Evolutionary conservation across 495 filamentous ascomycete species (phyloP).

Genomic region (Penicillium taxi): DNA sequence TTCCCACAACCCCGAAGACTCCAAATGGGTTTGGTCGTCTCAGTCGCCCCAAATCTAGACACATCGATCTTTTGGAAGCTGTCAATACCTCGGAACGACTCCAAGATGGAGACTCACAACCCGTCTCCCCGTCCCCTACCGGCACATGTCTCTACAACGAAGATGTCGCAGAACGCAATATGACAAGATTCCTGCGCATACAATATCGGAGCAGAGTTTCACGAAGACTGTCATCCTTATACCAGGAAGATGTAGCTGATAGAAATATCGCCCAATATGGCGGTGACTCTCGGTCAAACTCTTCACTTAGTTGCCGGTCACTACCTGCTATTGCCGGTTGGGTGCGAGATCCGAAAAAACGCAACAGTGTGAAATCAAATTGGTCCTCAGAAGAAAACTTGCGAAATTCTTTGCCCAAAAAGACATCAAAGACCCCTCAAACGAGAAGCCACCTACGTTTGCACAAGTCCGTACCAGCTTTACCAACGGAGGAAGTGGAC

Average conservation of each 20-base stretch:
- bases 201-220: slow-evolving; percentile 5
- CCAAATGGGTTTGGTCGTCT: no score
- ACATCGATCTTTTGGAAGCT: slow-evolving; percentile 40
- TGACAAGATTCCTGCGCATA: slow-evolving; percentile 32
- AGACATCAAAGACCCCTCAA: slow-evolving; percentile 8
- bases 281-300: slow-evolving; percentile 15
- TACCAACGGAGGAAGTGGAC: slow-evolving; percentile 17
- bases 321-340: slow-evolving; percentile 17
- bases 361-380: slow-evolving; percentile 13
- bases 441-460: slow-evolving; percentile 12
- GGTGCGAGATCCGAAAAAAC: slow-evolving; percentile 14
- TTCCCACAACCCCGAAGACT: slow-evolving; percentile 10
- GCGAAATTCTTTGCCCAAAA: slow-evolving; percentile 1
- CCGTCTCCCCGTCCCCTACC: slow-evolving; percentile 9
- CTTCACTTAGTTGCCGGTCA: slow-evolving; percentile 18
- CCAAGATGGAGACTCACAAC: slow-evolving; percentile 12
- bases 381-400: slow-evolving; percentile 3
- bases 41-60: slow-evolving; percentile 18
- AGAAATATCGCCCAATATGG: slow-evolving; percentile 31
- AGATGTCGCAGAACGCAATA: slow-evolving; percentile 42
- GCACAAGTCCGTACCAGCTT: slow-evolving; percentile 29
- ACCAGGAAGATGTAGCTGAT: slow-evolving; percentile 41
- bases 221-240: slow-evolving; percentile 12
- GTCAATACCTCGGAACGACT: slow-evolving; percentile 25
- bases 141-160: slow-evolving; percentile 39